Evolutionary conservation across 345 rosid genomes (phyloP).

Genomic region (Eucalyptus caleyi): DNA sequence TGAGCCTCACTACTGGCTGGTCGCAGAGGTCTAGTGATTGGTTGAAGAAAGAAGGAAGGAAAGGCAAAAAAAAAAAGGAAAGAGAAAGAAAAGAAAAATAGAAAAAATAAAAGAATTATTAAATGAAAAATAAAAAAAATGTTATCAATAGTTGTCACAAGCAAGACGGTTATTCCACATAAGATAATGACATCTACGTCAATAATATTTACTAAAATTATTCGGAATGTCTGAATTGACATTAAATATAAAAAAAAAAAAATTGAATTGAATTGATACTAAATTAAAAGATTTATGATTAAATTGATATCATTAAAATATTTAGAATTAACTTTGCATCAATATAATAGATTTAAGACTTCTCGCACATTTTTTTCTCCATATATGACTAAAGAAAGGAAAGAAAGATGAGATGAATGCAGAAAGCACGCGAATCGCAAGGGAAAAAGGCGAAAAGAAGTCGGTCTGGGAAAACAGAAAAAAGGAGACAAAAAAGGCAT

Average conservation of each 20-base stretch:
- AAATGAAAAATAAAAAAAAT: no score
- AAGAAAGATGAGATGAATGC: neutral
- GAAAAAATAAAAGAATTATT: no score
- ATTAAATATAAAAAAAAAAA: no score
- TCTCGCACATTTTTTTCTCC: no score
- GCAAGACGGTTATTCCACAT: fast-evolving
- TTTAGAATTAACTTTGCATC: no score
- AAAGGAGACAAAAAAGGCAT: no score
- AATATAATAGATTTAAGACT: no score
- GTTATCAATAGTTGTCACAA: no score
- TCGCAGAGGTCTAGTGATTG: neutral
- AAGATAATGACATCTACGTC: fast-evolving
- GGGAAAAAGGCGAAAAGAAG: neutral
- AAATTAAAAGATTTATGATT: fast-evolving
- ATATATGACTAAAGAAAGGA: neutral
- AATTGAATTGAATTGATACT: no score
- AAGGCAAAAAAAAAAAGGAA: no score
- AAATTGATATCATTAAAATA: no score
- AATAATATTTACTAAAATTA: fast-evolving
- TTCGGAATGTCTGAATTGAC: fast-evolving
- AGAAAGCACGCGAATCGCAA: neutral
- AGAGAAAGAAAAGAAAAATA: no score
- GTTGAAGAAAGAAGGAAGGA: neutral
- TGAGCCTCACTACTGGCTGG: neutral
- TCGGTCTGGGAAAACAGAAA: neutral